Conservation (phyloP, 371 early-diverging fungal genomes). For the Mucor irregularis region DNA sequence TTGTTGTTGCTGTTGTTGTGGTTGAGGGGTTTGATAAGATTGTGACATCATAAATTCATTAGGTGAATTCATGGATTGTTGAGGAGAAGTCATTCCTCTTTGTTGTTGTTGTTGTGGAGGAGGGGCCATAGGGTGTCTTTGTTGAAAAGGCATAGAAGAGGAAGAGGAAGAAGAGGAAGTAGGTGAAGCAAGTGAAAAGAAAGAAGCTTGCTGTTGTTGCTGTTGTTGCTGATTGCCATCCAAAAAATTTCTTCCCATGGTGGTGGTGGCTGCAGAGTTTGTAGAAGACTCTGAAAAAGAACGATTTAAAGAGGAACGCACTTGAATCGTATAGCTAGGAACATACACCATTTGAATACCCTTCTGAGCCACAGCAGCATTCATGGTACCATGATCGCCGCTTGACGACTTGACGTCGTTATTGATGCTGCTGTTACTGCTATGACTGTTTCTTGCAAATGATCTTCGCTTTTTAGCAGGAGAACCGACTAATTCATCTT, state of each 20-base stretch:
- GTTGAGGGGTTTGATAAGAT: conserved; percentile 19
- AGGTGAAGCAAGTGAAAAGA: conserved; percentile 37
- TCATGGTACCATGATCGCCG: neutral
- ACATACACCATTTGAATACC: conserved; percentile 42
- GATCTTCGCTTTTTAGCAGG: conserved; percentile 37
- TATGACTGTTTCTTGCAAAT: conserved; percentile 5
- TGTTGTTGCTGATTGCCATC: conserved; percentile 7
- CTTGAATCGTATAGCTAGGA: conserved; percentile 37
- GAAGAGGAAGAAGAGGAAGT: conserved; percentile 44
- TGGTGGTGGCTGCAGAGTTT: no score
- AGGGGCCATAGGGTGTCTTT: neutral
- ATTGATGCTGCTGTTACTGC: neutral
- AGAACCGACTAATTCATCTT: conserved; percentile 14
- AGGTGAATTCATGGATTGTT: conserved; percentile 18
- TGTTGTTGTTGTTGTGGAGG: conserved; percentile 9
- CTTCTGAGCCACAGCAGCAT: conserved; percentile 26
- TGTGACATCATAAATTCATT: conserved; percentile 23
- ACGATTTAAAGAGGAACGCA: conserved; percentile 22
- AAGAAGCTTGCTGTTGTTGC: conserved; percentile 19
- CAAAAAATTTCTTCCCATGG: no score
- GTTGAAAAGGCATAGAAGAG: conserved; percentile 31
- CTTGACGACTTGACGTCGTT: conserved; percentile 2
- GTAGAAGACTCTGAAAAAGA: conserved; percentile 25
- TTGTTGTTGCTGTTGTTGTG: conserved; percentile 10
- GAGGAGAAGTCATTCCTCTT: conserved; percentile 16